Evolutionary conservation across 140 eudicot species (phyloP).

Genomic region (Oenanthe javanica): DNA sequence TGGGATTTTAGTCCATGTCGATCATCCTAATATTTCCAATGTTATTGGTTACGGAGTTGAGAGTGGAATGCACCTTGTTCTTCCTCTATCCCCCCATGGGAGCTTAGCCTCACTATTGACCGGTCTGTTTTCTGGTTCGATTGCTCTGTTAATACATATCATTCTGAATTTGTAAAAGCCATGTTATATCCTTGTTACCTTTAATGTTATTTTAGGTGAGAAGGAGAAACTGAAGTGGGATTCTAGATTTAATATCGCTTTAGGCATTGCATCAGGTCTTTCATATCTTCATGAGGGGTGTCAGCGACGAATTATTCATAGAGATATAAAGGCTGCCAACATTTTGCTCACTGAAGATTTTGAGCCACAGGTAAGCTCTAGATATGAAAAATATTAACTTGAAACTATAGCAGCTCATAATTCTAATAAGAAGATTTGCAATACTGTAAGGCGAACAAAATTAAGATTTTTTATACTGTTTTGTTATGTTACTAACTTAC

Average conservation of each 20-base stretch:
- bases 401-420: background rate
- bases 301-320: constrained; percentile 80
- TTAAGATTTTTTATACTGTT: background rate
- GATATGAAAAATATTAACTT: background rate
- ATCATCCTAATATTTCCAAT: constrained; percentile 82
- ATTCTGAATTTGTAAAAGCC: background rate
- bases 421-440: background rate
- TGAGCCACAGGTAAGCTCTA: constrained; percentile 59
- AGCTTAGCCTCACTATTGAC: constrained; percentile 64
- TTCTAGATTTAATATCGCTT: constrained; percentile 56
- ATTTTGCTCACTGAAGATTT: constrained; percentile 70
- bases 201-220: constrained; percentile 26
- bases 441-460: background rate
- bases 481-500: background rate
- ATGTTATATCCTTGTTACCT: background rate
- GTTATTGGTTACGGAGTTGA: constrained; percentile 91
- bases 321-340: constrained; percentile 88
- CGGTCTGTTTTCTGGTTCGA: constrained; percentile 32
- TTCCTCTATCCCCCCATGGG: constrained; percentile 71
- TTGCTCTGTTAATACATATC: background rate
- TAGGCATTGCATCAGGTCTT: constrained; percentile 78
- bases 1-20: constrained; percentile 88
- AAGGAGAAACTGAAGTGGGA: constrained; percentile 62
- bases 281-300: constrained; percentile 91
- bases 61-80: constrained; percentile 89